Evolutionary conservation across 495 filamentous ascomycete species (phyloP).

Genomic region (Sordaria brevicollis): DNA sequence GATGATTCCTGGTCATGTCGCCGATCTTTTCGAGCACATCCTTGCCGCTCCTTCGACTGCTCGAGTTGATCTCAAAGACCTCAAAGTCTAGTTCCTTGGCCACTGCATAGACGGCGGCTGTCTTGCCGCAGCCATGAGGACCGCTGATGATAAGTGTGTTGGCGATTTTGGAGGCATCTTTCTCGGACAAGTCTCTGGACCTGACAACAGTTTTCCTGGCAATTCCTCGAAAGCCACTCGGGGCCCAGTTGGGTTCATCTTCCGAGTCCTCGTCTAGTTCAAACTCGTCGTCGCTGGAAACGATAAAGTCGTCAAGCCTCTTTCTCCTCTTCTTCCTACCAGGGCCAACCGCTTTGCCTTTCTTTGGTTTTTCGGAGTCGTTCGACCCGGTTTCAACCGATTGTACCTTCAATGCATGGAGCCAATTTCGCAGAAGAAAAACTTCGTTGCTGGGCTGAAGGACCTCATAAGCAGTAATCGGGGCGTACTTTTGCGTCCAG

Average conservation of each 20-base stretch:
- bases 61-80: conserved; percentile 87
- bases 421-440: conserved; percentile 69
- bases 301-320: conserved; percentile 72
- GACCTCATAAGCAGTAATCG: conserved; percentile 55
- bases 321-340: conserved; percentile 64
- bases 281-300: conserved; percentile 75
- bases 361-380: conserved; percentile 37
- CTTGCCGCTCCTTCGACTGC: conserved; percentile 72
- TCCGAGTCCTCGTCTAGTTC: conserved; percentile 68
- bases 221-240: conserved; percentile 26
- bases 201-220: conserved; percentile 54
- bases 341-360: conserved; percentile 30
- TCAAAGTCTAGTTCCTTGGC: conserved; percentile 92
- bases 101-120: conserved; percentile 85
- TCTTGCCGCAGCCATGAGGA: conserved; percentile 85
- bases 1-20: conserved; percentile 93
- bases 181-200: conserved; percentile 37
- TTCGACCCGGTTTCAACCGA: conserved; percentile 56
- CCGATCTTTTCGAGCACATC: conserved; percentile 88
- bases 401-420: conserved; percentile 62
- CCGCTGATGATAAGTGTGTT: conserved; percentile 79
- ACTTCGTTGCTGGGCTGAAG: conserved; percentile 68
- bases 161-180: conserved; percentile 32
- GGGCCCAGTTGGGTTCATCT: conserved; percentile 45
- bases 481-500: conserved; percentile 87